Conservation (phyloP, 2,329 filamentous ascomycete genomes). For the Colletotrichum sp. region DNA sequence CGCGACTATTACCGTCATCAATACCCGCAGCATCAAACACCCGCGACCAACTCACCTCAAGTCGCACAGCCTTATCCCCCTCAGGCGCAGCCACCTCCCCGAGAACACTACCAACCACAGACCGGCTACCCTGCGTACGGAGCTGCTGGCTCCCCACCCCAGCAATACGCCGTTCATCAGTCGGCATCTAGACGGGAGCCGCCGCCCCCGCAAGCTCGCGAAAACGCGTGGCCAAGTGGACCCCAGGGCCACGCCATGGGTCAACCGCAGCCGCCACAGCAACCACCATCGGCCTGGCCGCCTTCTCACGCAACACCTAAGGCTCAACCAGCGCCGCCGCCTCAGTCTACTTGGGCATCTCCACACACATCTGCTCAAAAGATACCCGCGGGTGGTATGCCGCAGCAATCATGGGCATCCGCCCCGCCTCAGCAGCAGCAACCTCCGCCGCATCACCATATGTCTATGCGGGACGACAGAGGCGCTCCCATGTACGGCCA, state of each 20-base stretch:
- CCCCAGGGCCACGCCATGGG: slow-evolving; percentile 27
- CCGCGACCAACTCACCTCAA: slow-evolving; percentile 51
- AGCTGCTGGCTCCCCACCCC: slow-evolving; percentile 54
- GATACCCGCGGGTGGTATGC: slow-evolving; percentile 36
- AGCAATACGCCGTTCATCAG: slow-evolving; percentile 59
- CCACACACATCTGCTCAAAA: slow-evolving; percentile 42
- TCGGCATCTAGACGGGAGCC: slow-evolving; percentile 49
- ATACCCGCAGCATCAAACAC: slow-evolving; percentile 39
- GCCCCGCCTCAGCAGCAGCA: slow-evolving; percentile 28
- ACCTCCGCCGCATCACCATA: slow-evolving; percentile 21
- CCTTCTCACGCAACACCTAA: slow-evolving; percentile 38
- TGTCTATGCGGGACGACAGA: slow-evolving; percentile 41
- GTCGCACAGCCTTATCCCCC: slow-evolving; percentile 51
- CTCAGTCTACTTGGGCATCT: slow-evolving; percentile 38
- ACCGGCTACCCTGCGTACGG: slow-evolving; percentile 47
- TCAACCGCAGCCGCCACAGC: slow-evolving; percentile 30
- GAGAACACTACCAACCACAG: slow-evolving; percentile 49
- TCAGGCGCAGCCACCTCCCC: slow-evolving; percentile 36
- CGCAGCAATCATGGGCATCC: slow-evolving; percentile 37
- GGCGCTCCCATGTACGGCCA: slow-evolving; percentile 38
- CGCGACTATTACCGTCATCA: slow-evolving; percentile 55
- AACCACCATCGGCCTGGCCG: slow-evolving; percentile 36
- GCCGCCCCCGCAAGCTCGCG: slow-evolving; percentile 35
- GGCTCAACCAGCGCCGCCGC: slow-evolving; percentile 26
- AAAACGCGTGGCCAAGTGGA: slow-evolving; percentile 37